Base-by-base conservation (phyloP, 106 monocot genomes). In the Phalaenopsis aphrodite region DNA sequence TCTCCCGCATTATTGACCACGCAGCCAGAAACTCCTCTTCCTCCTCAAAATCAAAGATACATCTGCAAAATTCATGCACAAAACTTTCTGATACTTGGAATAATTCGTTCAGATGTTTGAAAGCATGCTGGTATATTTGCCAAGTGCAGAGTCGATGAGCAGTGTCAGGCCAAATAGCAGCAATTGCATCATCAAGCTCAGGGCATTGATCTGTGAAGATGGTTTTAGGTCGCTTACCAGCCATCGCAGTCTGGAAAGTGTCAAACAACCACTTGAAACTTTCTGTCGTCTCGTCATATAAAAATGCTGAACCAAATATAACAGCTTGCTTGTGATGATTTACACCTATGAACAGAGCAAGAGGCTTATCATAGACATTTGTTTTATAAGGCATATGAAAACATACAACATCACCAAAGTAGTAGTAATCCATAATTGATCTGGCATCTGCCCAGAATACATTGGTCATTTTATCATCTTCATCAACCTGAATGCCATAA, bases 251-350 rank as follows among this genome's bases (percentile, higher is more conserved):
- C 56, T 86, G 89, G 75, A 92, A 92, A 56, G 89, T 88, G 81
- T 92, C 89, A 81, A 92, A 88, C 77, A 92, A 73, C 92, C 92
- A 92, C 64, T 88, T 92, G 41, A 88, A 84, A 45, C 89, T 87
- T 82, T 89, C 92, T 38, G 52, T 41, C 30, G 84, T 82, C 76
- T 92, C 89, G 85, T 92, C 87, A 75, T 89, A 89, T 11, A 92
- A 43, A 56, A 92, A 87, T 43, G 87, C 87, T 10, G 92, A 80
- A 81, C 89, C 87, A 83, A 89, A 92, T 30, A 88, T 87, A 71
- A 92, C 61, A 42, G 67, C 79, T 82, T 92, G 92, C 76, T 84
- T 86, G 55, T 89, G 89, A 87, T 92, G 87, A 81, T 92, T 92
- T 56, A 84, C 76, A 73, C 92, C 92, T 65, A 89, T 19, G 81